Evolutionary conservation across 495 filamentous ascomycete species (phyloP).

Genomic region (Talaromyces borbonicus): DNA sequence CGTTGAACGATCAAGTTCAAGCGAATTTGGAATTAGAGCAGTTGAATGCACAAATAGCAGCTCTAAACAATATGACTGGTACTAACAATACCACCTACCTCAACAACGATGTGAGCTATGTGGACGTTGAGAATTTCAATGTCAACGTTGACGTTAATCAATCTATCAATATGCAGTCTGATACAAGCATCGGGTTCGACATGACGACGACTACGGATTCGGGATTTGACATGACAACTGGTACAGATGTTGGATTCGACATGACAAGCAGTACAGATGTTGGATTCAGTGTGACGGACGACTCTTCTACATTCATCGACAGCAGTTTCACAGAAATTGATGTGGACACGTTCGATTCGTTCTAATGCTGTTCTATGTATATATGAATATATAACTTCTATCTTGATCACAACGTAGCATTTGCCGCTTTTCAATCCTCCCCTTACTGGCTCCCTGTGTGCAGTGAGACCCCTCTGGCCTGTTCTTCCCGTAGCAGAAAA

Average conservation of each 20-base stretch:
- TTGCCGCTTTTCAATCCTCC: too few species aligned
- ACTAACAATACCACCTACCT: not conserved
- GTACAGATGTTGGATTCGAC: not conserved
- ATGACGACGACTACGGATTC: not conserved
- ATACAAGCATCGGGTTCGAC: not conserved
- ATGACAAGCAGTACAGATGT: not conserved
- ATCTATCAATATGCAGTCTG: not conserved
- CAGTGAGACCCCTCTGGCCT: conserved; percentile 19
- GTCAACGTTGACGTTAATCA: not conserved
- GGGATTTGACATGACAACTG: not conserved
- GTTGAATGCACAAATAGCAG: not conserved
- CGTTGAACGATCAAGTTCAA: not conserved
- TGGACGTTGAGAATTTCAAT: not conserved
- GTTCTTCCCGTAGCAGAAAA: conserved; percentile 31
- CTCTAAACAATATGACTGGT: not conserved
- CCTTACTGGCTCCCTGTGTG: too few species aligned
- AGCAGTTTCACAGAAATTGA: not conserved
- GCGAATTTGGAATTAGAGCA: not conserved
- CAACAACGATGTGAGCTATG: not conserved
- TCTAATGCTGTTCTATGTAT: not conserved
- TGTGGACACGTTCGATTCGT: too few species aligned
- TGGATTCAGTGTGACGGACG: not conserved
- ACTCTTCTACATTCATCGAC: not conserved
- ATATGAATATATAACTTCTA: not conserved
- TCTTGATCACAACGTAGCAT: too few species aligned